A percentile compares a stretch with the other conserved stretches of the same genome.
Conservation (phyloP, 1,284 basidiomycete species). For the Apiotrichum mycotoxinovorans region DNA sequence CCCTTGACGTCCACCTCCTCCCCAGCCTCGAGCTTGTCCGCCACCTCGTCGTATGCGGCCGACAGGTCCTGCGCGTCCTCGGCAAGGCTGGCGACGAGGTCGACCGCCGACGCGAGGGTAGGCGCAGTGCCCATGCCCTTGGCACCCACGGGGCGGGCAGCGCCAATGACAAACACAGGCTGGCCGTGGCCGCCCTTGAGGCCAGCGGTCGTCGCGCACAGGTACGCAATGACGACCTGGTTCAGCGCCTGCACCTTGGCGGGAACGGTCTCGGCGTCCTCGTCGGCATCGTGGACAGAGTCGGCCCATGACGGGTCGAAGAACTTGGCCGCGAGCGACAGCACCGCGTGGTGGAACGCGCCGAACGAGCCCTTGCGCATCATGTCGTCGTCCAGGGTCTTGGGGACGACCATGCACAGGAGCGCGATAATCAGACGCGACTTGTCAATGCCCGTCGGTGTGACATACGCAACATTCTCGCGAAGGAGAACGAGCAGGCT, state of each 20-base stretch:
- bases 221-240: conserved; percentile 40
- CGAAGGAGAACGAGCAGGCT: conserved; percentile 52
- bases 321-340: conserved; percentile 70
- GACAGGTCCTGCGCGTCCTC: conserved; percentile 32
- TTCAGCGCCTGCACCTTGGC: conserved; percentile 35
- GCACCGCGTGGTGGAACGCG: conserved; percentile 73
- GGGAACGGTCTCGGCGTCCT: not conserved
- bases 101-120: conserved; percentile 29
- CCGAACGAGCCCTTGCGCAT: conserved; percentile 72
- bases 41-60: conserved; percentile 29
- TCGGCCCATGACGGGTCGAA: conserved; percentile 64
- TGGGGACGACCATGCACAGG: conserved; percentile 51
- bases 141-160: conserved; percentile 23
- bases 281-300: conserved; percentile 5
- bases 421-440: conserved; percentile 52
- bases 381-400: conserved; percentile 59
- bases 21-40: conserved; percentile 30
- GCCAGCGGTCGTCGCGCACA: conserved; percentile 31
- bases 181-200: conserved; percentile 35
- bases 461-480: conserved; percentile 49
- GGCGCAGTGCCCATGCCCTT: conserved; percentile 36
- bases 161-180: conserved; percentile 42
- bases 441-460: conserved; percentile 51
- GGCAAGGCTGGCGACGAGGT: conserved; percentile 33
- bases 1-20: conserved; percentile 15